These are phyloP conservation scores for Fusarium veterinarium DNA, from an alignment of 2,329 filamentous ascomycete species.

Conservation along the genomic window DNA sequence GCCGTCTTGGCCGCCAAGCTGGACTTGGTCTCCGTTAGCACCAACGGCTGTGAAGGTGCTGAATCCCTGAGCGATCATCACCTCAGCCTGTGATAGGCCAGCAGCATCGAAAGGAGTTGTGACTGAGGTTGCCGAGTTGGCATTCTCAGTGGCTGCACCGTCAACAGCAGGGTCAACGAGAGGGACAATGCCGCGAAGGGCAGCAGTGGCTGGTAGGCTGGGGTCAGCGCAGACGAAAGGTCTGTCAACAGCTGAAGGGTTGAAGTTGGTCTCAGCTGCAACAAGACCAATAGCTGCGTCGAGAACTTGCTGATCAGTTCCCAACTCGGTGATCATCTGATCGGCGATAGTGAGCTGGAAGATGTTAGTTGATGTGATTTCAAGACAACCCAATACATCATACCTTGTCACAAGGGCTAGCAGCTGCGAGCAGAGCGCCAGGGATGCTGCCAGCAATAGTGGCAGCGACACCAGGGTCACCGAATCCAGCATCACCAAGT, in stretches of 20 bases:
- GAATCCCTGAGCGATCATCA: conserved; percentile 72
- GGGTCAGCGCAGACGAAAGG: conserved; percentile 74
- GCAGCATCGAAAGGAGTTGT: conserved; percentile 65
- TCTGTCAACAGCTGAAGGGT: conserved; percentile 70
- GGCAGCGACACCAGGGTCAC: conserved; percentile 68
- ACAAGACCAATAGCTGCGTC: conserved; percentile 72
- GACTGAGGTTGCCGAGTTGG: conserved; percentile 65
- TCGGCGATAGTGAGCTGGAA: conserved; percentile 70
- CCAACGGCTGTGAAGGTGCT: conserved; percentile 65
- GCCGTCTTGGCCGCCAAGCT: conserved; percentile 52
- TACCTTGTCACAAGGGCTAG: conserved; percentile 74
- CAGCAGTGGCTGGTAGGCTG: conserved; percentile 68
- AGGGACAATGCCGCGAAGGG: conserved; percentile 74
- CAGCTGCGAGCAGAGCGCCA: conserved; percentile 70
- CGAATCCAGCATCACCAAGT: conserved; percentile 59
- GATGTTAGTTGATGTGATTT: conserved; percentile 26
- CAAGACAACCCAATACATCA: background rate
- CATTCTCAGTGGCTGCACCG: conserved; percentile 68
- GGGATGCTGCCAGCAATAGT: conserved; percentile 73
- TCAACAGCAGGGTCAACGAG: conserved; percentile 73
- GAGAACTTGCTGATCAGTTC: conserved; percentile 68
- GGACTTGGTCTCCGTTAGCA: conserved; percentile 47
- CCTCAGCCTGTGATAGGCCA: conserved; percentile 74
- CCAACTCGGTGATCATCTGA: conserved; percentile 70
- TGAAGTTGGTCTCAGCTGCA: conserved; percentile 78